Evolutionary conservation across 2,329 filamentous ascomycete genomes (phyloP).

Genomic region (Hypoxylon sp.): DNA sequence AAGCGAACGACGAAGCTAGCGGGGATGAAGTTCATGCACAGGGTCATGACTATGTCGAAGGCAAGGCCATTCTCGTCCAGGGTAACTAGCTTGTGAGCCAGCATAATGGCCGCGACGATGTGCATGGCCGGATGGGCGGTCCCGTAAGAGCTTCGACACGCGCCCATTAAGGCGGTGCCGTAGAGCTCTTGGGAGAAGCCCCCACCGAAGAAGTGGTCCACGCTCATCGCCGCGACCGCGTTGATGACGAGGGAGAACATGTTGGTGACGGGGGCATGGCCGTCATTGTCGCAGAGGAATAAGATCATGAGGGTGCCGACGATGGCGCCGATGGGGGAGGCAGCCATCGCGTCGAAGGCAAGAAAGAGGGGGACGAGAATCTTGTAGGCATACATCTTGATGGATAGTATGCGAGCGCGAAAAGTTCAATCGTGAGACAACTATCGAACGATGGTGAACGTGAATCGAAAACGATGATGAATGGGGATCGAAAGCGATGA

Average conservation of each 20-base stretch:
- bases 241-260: neutral
- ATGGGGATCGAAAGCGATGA: neutral
- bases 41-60: neutral
- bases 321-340: slow-evolving; percentile 11
- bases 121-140: neutral
- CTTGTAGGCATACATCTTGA: slow-evolving; percentile 26
- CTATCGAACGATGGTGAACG: neutral
- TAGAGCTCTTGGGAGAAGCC: slow-evolving; percentile 10
- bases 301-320: slow-evolving; percentile 17
- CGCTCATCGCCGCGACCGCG: neutral
- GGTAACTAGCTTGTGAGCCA: neutral
- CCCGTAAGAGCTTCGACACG: slow-evolving; percentile 15
- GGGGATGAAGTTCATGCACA: neutral
- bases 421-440: neutral
- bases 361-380: slow-evolving; percentile 24
- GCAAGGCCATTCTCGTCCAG: neutral
- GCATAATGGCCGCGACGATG: neutral
- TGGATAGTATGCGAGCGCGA: neutral
- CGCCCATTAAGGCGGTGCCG: slow-evolving; percentile 8
- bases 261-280: neutral
- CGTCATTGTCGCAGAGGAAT: neutral
- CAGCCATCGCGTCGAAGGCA: slow-evolving; percentile 22
- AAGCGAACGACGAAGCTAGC: neutral
- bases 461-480: neutral
- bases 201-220: neutral